Conservation (phyloP, 108 stramenopile genomes). For the Bacterosira constricta region DNA sequence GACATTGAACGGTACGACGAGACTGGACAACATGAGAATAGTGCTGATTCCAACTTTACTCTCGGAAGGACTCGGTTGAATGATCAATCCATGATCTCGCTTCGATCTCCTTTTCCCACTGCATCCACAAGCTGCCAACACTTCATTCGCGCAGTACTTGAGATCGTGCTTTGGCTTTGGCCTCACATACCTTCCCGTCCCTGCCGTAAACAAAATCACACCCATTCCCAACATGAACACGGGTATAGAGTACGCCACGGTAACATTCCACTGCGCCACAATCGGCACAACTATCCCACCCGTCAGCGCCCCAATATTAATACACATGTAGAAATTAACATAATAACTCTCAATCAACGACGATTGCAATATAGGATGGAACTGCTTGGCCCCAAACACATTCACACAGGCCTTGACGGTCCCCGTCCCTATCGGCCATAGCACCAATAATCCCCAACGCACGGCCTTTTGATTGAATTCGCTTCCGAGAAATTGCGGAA, state of each 20-base stretch:
- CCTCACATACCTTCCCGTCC: slow-evolving; percentile 68
- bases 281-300: slow-evolving; percentile 81
- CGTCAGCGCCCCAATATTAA: slow-evolving; percentile 85
- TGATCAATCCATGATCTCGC: neutral
- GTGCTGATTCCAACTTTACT: slow-evolving; percentile 47
- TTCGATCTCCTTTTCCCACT: neutral
- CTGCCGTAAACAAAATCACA: slow-evolving; percentile 62
- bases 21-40: slow-evolving; percentile 52
- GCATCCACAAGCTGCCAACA: neutral
- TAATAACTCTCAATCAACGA: slow-evolving; percentile 81
- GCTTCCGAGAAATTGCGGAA: slow-evolving; percentile 67
- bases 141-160: slow-evolving; percentile 15
- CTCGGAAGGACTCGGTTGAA: slow-evolving; percentile 4
- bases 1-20: slow-evolving; percentile 85
- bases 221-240: slow-evolving; percentile 67
- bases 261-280: slow-evolving; percentile 72
- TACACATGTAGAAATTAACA: slow-evolving; percentile 91
- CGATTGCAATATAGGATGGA: slow-evolving; percentile 84
- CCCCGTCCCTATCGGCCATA: slow-evolving; percentile 89
- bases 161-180: slow-evolving; percentile 43
- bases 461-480: slow-evolving; percentile 62
- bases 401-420: slow-evolving; percentile 85
- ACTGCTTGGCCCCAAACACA: slow-evolving; percentile 90
- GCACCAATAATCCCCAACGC: slow-evolving; percentile 54
- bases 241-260: slow-evolving; percentile 80